Conservation (phyloP, 2,329 filamentous ascomycete species). For the Pseudopithomyces chartarum region DNA sequence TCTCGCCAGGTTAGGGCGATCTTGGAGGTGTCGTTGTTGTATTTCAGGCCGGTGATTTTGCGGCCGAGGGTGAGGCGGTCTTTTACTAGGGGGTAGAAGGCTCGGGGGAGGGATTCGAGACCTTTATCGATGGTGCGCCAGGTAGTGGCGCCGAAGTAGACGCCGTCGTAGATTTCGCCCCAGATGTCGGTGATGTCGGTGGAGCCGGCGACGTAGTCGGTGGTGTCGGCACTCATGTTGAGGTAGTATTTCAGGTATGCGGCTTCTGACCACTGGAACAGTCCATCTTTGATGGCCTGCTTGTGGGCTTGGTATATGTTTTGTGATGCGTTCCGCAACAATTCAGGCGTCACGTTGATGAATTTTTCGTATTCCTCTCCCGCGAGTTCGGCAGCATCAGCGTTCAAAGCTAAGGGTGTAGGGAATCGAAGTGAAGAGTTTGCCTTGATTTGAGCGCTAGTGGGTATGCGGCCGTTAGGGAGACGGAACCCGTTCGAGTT, state of each 20-base stretch:
- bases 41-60: conserved; percentile 62
- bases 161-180: conserved; percentile 55
- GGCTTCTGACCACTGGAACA: conserved; percentile 69
- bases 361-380: conserved; percentile 27
- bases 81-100: conserved; percentile 66
- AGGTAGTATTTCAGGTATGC: conserved; percentile 66
- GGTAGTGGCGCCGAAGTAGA: conserved; percentile 64
- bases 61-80: conserved; percentile 62
- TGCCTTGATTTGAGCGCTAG: conserved; percentile 32
- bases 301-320: conserved; percentile 61
- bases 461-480: conserved; percentile 41
- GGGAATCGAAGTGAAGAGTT: conserved; percentile 31
- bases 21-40: conserved; percentile 55
- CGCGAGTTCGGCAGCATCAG: conserved; percentile 23
- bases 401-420: conserved; percentile 19
- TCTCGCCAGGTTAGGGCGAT: conserved; percentile 64
- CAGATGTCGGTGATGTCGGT: conserved; percentile 53
- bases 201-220: conserved; percentile 48
- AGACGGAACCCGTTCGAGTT: conserved; percentile 41
- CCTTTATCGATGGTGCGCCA: conserved; percentile 71
- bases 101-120: conserved; percentile 62
- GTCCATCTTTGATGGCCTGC: conserved; percentile 57
- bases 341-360: conserved; percentile 22
- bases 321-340: conserved; percentile 47
- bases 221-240: conserved; percentile 60